A percentile compares a stretch with the other conserved stretches of the same genome.
Conservation (phyloP, 768 basidiomycete genomes). For the Zangia roseola region DNA sequence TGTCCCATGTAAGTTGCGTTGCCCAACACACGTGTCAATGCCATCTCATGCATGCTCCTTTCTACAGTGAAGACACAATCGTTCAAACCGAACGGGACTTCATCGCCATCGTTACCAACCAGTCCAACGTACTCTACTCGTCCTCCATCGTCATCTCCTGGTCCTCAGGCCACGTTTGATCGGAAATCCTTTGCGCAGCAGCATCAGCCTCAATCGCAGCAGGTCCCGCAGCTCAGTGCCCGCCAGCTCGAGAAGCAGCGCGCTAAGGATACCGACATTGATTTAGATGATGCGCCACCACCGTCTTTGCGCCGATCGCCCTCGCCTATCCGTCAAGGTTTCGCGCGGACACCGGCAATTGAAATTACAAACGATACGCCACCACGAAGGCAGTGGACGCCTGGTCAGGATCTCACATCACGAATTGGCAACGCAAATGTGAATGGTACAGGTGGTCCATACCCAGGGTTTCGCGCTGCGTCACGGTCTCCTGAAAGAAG, state of each 20-base stretch:
- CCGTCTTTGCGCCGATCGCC: constrained; percentile 41
- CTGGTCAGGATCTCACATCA: constrained; percentile 16
- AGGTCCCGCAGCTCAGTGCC: constrained; percentile 19
- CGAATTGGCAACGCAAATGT: constrained; percentile 9
- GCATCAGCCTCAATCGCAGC: constrained; percentile 14
- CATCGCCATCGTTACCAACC: constrained; percentile 22
- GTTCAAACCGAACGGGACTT: constrained; percentile 11
- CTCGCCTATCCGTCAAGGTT: constrained; percentile 20
- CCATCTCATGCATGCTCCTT: constrained; percentile 6
- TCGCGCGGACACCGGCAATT: constrained; percentile 24
- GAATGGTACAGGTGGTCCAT: constrained; percentile 6
- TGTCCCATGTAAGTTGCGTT: constrained; percentile 12
- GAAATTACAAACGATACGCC: constrained; percentile 30
- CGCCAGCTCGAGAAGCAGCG: constrained; percentile 28
- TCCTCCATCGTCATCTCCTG: constrained; percentile 21
- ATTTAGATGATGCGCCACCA: constrained; percentile 44
- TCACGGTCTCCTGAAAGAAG: constrained; percentile 20
- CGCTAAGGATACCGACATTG: constrained; percentile 23
- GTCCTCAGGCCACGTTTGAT: constrained; percentile 19
- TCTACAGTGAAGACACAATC: constrained; percentile 1
- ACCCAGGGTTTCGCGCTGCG: constrained; percentile 4
- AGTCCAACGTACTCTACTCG: constrained; percentile 18
- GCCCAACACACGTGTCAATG: not conserved
- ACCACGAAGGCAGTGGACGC: constrained; percentile 30
- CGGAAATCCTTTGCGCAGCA: constrained; percentile 18